phyloP scores from a whole-genome alignment of 257 asterid genomes.

The Ajuga chamaepitys region DNA sequence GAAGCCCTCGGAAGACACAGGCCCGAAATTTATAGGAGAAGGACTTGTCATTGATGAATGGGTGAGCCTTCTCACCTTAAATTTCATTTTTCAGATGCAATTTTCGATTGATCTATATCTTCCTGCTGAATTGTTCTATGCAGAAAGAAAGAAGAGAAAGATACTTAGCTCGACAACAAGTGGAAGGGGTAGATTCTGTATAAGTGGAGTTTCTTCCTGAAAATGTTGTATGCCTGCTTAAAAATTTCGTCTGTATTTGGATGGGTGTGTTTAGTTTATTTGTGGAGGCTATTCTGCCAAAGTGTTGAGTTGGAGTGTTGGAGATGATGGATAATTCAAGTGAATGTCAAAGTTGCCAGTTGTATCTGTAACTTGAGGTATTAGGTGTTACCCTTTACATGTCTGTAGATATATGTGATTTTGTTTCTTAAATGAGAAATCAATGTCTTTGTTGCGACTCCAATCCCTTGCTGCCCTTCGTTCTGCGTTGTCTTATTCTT shows the following conservation, averaged over 20 bases:
- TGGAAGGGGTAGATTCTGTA: conserved; percentile 67
- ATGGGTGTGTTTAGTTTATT: conserved; percentile 24
- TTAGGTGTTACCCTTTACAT: conserved; percentile 11
- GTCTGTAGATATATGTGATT: conserved; percentile 25
- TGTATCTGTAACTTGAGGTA: conserved; percentile 23
- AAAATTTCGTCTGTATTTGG: conserved; percentile 12
- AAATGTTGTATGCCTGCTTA: background rate
- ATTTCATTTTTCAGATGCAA: background rate
- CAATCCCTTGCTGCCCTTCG: background rate
- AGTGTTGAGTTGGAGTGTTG: conserved; percentile 14
- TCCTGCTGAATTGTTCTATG: background rate
- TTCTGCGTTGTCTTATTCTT: background rate
- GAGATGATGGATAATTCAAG: conserved; percentile 7
- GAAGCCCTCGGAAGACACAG: conserved; percentile 70
- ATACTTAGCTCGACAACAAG: conserved; percentile 89
- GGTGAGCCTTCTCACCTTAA: conserved; percentile 39
- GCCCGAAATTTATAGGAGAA: conserved; percentile 75
- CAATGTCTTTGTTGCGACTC: background rate
- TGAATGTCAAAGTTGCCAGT: conserved; percentile 2
- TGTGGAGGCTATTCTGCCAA: conserved; percentile 18
- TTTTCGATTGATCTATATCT: background rate
- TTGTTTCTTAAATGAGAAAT: conserved; percentile 20
- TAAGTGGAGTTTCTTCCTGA: conserved; percentile 23
- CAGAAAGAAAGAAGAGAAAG: conserved; percentile 98
- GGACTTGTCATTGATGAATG: conserved; percentile 94